Percentiles rank a stretch among this genome's conserved stretches.
phyloP scores from a whole-genome alignment of 805 yeast genomes.

The Naumovozyma baii region DNA sequence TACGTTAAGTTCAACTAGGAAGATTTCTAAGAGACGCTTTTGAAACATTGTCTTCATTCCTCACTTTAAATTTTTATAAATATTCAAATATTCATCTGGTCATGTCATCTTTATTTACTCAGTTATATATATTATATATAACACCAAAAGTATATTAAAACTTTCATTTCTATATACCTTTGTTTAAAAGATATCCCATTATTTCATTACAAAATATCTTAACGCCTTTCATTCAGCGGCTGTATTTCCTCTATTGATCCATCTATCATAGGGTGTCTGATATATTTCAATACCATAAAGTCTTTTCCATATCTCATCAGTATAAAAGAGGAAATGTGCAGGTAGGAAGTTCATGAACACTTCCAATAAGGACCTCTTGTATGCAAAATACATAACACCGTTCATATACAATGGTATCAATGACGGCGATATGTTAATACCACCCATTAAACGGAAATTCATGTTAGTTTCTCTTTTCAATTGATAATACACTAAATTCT shows the following conservation, averaged over 20 bases:
- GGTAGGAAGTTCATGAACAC: constrained; percentile 23
- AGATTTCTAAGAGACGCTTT: neutral
- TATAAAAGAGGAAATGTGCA: constrained; percentile 22
- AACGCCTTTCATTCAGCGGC: too few species aligned
- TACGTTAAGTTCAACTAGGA: neutral
- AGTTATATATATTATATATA: too few species aligned
- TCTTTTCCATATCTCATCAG: constrained; percentile 19
- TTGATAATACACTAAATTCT: constrained; percentile 22
- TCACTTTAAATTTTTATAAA: too few species aligned
- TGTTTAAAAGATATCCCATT: too few species aligned
- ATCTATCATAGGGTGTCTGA: constrained; percentile 21
- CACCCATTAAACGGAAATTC: constrained; percentile 18
- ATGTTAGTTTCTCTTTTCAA: constrained; percentile 14
- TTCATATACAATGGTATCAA: constrained; percentile 19
- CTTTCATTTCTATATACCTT: neutral
- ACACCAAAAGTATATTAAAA: too few species aligned
- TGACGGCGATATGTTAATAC: constrained; percentile 14
- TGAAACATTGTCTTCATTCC: neutral
- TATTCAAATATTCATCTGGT: too few species aligned
- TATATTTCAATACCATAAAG: constrained; percentile 23
- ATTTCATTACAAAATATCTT: too few species aligned
- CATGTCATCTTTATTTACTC: too few species aligned
- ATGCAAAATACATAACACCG: constrained; percentile 14
- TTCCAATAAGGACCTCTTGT: constrained; percentile 11
- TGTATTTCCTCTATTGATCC: too few species aligned